phyloP scores from a whole-genome alignment of 352 stramenopile genomes.

The Thraustochytrium striatum region DNA sequence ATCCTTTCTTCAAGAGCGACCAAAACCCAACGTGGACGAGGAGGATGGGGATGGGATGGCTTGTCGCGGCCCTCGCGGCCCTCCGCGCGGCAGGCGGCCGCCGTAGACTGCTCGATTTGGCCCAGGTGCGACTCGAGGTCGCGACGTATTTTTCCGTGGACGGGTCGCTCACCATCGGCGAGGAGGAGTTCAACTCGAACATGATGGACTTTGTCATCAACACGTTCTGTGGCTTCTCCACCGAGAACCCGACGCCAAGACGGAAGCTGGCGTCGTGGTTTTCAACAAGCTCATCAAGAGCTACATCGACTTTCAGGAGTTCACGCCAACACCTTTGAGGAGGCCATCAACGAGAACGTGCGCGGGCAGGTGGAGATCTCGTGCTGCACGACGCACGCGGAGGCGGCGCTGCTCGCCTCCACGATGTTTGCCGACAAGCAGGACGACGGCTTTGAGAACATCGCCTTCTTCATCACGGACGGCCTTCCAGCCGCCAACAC shows the following conservation, averaged over 20 bases:
- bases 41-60: not conserved
- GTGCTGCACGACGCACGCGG: not conserved
- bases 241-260: not conserved
- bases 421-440: not conserved
- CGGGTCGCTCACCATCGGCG: no score
- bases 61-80: not conserved
- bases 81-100: not conserved
- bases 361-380: not conserved
- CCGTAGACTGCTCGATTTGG: not conserved
- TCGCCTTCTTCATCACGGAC: constrained; percentile 4
- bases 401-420: not conserved
- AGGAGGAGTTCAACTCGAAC: not conserved
- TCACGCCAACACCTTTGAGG: not conserved
- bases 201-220: not conserved
- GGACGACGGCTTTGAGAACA: not conserved
- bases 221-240: not conserved
- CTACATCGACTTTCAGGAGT: not conserved
- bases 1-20: no score
- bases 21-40: no score
- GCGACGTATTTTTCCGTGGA: no score
- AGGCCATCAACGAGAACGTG: not conserved
- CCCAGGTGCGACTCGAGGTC: not conserved
- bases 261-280: not conserved
- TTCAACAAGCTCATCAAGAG: not conserved
- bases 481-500: not conserved